Percentiles rank a stretch among this genome's conserved stretches.
phyloP scores from a whole-genome alignment of 2,329 filamentous ascomycete species.

The Neonectria hederae region DNA sequence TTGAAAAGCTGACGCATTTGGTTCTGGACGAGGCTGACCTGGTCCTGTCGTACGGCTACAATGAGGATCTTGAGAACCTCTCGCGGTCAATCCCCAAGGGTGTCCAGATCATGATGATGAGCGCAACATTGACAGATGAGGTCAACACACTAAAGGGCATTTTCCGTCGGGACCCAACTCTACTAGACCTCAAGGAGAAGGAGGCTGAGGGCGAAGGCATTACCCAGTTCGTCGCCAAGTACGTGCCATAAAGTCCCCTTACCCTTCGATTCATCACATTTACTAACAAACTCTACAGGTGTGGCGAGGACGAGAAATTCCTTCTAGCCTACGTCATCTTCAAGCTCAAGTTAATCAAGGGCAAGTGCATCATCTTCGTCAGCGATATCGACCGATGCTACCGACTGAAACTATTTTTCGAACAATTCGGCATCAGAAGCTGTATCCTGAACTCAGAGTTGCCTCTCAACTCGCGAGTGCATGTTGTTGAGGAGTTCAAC shows the following conservation, averaged over 20 bases:
- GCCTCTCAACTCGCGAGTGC: constrained; percentile 89
- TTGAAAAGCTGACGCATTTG: constrained; percentile 77
- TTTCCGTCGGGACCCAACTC: constrained; percentile 82
- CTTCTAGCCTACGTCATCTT: constrained; percentile 92
- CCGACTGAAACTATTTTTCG: constrained; percentile 90
- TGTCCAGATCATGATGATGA: constrained; percentile 92
- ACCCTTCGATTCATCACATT: neutral
- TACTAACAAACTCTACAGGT: constrained; percentile 56
- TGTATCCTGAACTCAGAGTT: constrained; percentile 95
- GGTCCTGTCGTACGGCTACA: constrained; percentile 92
- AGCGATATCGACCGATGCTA: constrained; percentile 89
- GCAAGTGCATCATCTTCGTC: constrained; percentile 80
- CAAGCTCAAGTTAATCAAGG: constrained; percentile 92
- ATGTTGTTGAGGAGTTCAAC: constrained; percentile 98
- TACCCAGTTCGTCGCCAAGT: constrained; percentile 88
- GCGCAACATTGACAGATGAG: constrained; percentile 88
- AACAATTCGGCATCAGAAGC: constrained; percentile 95
- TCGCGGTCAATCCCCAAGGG: constrained; percentile 82
- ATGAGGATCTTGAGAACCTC: constrained; percentile 86
- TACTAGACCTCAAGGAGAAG: constrained; percentile 84
- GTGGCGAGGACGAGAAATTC: constrained; percentile 98
- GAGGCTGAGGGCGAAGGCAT: constrained; percentile 81
- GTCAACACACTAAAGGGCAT: constrained; percentile 85
- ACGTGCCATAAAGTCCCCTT: constrained; percentile 37
- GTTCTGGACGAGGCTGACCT: constrained; percentile 96